Evolutionary conservation across 441 rosid species (phyloP).

Genomic region (Eutrema salsugineum): DNA sequence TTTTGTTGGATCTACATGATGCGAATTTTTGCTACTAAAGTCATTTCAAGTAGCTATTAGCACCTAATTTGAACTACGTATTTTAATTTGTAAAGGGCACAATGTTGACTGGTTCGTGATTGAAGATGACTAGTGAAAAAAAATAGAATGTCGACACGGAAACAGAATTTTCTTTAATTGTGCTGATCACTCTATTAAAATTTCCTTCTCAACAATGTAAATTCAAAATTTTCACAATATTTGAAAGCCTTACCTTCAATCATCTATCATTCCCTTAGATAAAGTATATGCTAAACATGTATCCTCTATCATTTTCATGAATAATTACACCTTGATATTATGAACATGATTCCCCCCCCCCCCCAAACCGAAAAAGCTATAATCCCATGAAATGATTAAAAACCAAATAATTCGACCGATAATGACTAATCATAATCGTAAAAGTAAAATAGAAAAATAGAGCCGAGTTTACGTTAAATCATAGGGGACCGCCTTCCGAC

Average conservation of each 20-base stretch:
- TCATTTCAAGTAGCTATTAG: constrained; percentile 16
- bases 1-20: constrained; percentile 4
- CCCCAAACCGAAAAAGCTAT: constrained; percentile 12
- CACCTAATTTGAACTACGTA: constrained; percentile 4
- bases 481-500: constrained; percentile 23
- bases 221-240: background rate
- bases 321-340: background rate
- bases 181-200: background rate
- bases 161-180: background rate
- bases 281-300: constrained; percentile 32
- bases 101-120: constrained; percentile 23
- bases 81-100: constrained; percentile 18
- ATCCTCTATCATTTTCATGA: constrained; percentile 25
- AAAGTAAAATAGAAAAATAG: background rate
- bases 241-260: constrained; percentile 16
- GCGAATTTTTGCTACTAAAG: constrained; percentile 10
- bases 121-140: constrained; percentile 20
- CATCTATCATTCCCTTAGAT: constrained; percentile 13
- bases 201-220: background rate
- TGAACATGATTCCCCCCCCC: constrained; percentile 20
- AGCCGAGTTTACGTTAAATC: constrained; percentile 5
- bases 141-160: constrained; percentile 2
- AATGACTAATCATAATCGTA: constrained; percentile 7
- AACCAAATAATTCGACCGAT: background rate
- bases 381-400: constrained; percentile 2